Evolutionary conservation across 768 basidiomycete genomes (phyloP).

Genomic region (Pleurotus eryngii): DNA sequence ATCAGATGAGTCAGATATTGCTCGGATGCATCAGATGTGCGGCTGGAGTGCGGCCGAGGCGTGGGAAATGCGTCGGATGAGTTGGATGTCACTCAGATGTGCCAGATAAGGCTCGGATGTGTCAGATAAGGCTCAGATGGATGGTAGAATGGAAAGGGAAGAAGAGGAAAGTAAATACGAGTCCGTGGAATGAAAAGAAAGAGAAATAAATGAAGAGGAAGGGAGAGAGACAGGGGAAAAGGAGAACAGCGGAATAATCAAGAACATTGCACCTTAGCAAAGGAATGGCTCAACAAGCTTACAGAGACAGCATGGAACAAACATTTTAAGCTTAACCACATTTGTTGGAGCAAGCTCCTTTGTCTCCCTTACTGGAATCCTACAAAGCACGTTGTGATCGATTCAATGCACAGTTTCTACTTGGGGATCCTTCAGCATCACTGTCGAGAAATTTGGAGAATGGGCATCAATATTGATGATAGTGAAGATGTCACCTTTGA

Average conservation of each 20-base stretch:
- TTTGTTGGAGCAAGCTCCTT: constrained; percentile 26
- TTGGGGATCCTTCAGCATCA: constrained; percentile 25
- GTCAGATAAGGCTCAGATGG: no score
- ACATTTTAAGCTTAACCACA: constrained; percentile 16
- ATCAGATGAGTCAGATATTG: no score
- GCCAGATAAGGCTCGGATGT: no score
- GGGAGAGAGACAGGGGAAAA: no score
- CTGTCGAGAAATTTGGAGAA: constrained; percentile 17
- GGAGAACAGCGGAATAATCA: not conserved
- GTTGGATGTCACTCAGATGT: no score
- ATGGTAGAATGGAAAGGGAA: no score
- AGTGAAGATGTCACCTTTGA: constrained; percentile 3
- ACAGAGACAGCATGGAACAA: not conserved
- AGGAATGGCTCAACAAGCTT: constrained; percentile 14
- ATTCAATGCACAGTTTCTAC: constrained; percentile 35
- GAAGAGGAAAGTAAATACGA: no score
- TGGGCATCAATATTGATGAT: constrained; percentile 9
- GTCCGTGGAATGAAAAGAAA: no score
- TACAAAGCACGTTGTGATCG: constrained; percentile 21
- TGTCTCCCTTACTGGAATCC: constrained; percentile 32
- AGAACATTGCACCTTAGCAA: constrained; percentile 14
- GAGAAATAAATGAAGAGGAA: no score
- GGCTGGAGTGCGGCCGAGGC: no score
- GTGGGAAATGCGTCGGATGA: no score
- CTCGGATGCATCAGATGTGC: no score